Base-by-base conservation (phyloP, 176 grass and related monocot genomes). In the Avena sativa region DNA sequence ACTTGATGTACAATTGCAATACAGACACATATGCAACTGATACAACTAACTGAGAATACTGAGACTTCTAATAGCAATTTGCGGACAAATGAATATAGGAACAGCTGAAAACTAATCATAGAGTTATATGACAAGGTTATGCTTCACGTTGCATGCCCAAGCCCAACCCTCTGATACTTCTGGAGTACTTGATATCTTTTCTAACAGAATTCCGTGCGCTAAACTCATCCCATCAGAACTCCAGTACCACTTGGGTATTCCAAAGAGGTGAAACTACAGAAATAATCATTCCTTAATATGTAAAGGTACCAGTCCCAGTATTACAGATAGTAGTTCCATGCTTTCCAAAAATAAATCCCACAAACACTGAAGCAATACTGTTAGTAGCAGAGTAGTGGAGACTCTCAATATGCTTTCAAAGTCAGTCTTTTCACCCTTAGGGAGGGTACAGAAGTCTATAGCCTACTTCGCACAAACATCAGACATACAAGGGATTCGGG, bases 191-290 rank as follows among this genome's bases (percentile, higher is more conserved):
- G 40, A 49, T 60, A 64, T 75, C 17, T 63, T 85, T 64, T 74
- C 56, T 49, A 64, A 48, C 44, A 63, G 3, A 75, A 84, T 23
- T 74, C 57, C 8, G 38, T 73, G 23, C 20, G 2, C 15, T 73
- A 83, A 44, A 65, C 40, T 63, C 49, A 25, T 48, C 44, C 44
- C 16, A 34, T 66, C 30, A 62, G 16, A 84, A 75, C 53, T 59
- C 70, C 40, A 62, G 46, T 62, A 50, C 28, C 59, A 84, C 46
- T 25, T 83, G 53, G 82, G 69, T 25, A 66, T 19, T 50, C 21
- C 21, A 80, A 64, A 65, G n/a, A 80, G 44, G 78, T 80, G 38
- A 65, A 80, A 80, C 15, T 64, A 30, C 21, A 80, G 58, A 64
- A 28, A 48, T 49, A 49, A 66, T 62, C 53, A 40, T 78, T 36